Evolutionary conservation across 208 protist genomes (phyloP).

Genomic region (Acanthamoeba healyi): DNA sequence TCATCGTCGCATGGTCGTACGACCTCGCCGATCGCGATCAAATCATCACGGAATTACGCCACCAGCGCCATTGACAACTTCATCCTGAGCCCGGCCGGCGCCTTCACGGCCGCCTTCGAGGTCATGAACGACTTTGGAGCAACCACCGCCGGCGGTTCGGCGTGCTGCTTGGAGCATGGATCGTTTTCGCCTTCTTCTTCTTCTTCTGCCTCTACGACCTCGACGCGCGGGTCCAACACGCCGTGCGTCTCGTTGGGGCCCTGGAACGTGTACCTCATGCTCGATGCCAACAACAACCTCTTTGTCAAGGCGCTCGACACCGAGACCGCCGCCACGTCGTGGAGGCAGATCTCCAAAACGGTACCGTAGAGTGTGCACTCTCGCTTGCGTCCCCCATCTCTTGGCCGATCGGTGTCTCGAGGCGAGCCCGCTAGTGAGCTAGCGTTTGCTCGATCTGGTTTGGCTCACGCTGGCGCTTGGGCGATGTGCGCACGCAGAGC

Average conservation of each 20-base stretch:
- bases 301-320: conserved; percentile 27
- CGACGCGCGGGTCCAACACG: neutral
- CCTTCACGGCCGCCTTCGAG: neutral
- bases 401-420: too few relatives aligned
- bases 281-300: conserved; percentile 58
- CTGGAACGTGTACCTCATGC: conserved; percentile 35
- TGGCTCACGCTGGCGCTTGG: neutral
- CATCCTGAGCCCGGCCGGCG: conserved; percentile 14
- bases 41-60: neutral
- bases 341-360: neutral
- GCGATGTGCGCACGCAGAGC: neutral
- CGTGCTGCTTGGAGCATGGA: too few relatives aligned
- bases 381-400: too few relatives aligned
- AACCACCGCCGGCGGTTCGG: neutral
- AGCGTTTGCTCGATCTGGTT: neutral
- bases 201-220: neutral
- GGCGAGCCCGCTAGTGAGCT: too few relatives aligned
- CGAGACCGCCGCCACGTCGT: neutral
- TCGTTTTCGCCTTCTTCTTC: too few relatives aligned
- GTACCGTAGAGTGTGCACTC: neutral
- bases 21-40: neutral
- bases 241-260: conserved; percentile 3
- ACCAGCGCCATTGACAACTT: neutral
- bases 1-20: too few relatives aligned
- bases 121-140: neutral